Base-by-base conservation (phyloP, 768 basidiomycete genomes). In the Hygrophorus russula region DNA sequence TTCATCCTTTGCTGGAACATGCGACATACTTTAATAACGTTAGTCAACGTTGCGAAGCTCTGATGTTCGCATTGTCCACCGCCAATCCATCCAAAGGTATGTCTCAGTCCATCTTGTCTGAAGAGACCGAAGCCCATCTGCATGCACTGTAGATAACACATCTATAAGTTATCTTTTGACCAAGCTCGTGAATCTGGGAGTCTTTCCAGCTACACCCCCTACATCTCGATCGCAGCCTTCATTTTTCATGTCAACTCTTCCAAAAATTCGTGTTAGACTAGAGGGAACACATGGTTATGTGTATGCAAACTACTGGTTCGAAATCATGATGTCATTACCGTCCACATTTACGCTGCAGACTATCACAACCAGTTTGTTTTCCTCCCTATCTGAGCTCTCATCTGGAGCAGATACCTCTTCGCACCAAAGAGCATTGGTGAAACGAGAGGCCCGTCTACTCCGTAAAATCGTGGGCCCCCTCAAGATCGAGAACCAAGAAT, bases 151-250 rank as follows among this genome's bases (percentile, higher is more conserved):
- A 74, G 70, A 65, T 34, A 56, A 64, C 35, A 49, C 60, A 12
- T 69, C 71, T 15, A 34, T 84, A 7, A 60, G 65, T 3, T 78
- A 73, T 48, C 67, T 88, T 7, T 52, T 86, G 27, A 64, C 66
- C 18, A 86, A 83, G 62, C 70, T 88, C 18, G 76, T 78, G 17
- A 78, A 77, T 44, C 56, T 80, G 32, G 80, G 86, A 8, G 57
- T 78, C 13, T 83, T 87, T 51, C 81, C 82, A 11, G 49, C 68
- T 1, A 60, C 65, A 8, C 62, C 60, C 2, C 73, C 76, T 5
- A 58, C 59, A 5, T 59, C 73, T 2, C 71, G 68, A n/a, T 76
- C 76, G 0, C 82, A 82, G 44, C 68, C 79, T 5, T 87, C 82
- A 1, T 90, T 89, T 63, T 88, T 85, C 59, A 56, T 60, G 19